Evolutionary conservation across 192 early-diverging fungal genomes (phyloP).

Genomic region (Lobulomyces angularis): DNA sequence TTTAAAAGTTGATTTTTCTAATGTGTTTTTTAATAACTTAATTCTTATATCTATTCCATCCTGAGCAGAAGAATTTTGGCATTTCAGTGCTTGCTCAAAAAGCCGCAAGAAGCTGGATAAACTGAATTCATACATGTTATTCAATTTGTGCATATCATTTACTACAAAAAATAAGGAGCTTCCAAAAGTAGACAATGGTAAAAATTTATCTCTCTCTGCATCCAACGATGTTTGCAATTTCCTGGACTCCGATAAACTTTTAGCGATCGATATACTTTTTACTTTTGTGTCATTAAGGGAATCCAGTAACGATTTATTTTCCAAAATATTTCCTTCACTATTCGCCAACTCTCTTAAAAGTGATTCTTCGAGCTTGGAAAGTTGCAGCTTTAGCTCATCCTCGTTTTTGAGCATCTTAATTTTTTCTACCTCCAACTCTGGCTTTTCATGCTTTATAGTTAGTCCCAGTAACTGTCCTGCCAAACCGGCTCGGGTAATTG

Average conservation of each 20-base stretch:
- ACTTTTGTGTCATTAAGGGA: slow-evolving; percentile 43
- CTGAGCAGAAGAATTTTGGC: slow-evolving; percentile 15
- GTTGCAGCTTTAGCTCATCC: slow-evolving; percentile 39
- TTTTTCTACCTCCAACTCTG: slow-evolving; percentile 38
- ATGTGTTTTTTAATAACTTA: slow-evolving; percentile 21
- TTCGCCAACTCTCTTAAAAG: slow-evolving; percentile 39
- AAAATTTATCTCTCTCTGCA: slow-evolving; percentile 38
- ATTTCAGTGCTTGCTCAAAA: slow-evolving; percentile 26
- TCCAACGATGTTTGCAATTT: slow-evolving; percentile 36
- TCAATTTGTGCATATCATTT: slow-evolving; percentile 30
- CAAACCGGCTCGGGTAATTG: slow-evolving; percentile 39
- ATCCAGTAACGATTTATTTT: slow-evolving; percentile 36
- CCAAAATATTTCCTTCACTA: slow-evolving; percentile 47
- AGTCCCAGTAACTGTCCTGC: slow-evolving; percentile 40
- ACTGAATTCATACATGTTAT: slow-evolving; percentile 48
- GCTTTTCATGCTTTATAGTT: slow-evolving; percentile 41
- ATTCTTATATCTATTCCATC: slow-evolving; percentile 33
- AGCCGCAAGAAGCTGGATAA: slow-evolving; percentile 28
- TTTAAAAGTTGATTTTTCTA: slow-evolving; percentile 35
- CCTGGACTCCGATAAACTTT: slow-evolving; percentile 31
- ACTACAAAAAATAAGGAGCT: slow-evolving; percentile 38
- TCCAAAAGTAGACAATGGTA: slow-evolving; percentile 31
- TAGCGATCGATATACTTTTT: slow-evolving; percentile 34
- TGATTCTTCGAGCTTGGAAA: slow-evolving; percentile 34
- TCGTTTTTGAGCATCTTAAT: slow-evolving; percentile 36